Percentiles rank a stretch among this genome's conserved stretches.
Conservation (phyloP, 768 basidiomycete genomes). For the Amanita molliuscula region DNA sequence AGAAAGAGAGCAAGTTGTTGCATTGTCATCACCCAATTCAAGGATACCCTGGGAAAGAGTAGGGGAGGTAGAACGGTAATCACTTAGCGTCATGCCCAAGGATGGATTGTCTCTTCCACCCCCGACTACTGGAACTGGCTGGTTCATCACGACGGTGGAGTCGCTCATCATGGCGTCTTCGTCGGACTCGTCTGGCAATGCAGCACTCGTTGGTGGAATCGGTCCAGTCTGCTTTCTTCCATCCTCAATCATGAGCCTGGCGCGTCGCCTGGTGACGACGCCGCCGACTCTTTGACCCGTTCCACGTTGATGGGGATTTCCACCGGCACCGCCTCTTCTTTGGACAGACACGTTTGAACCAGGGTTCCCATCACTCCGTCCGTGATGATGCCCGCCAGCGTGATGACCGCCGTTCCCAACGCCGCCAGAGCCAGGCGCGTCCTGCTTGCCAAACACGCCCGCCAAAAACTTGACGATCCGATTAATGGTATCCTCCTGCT, state of each 20-base stretch:
- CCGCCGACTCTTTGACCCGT: slow-evolving; percentile 8
- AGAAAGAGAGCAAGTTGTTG: not conserved
- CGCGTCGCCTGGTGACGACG: slow-evolving; percentile 38
- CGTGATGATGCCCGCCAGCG: slow-evolving; percentile 12
- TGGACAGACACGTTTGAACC: slow-evolving; percentile 7
- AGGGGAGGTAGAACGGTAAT: not conserved
- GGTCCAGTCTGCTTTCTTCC: slow-evolving; percentile 11
- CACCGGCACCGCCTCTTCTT: not conserved
- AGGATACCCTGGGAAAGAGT: not conserved
- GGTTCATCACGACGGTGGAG: not conserved
- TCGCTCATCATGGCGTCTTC: not conserved
- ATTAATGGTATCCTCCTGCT: slow-evolving; percentile 94
- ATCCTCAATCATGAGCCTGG: slow-evolving; percentile 63
- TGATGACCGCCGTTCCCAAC: slow-evolving; percentile 19
- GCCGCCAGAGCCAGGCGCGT: slow-evolving; percentile 21
- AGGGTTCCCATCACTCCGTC: slow-evolving; percentile 18
- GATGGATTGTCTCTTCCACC: not conserved
- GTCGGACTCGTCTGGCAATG: not conserved
- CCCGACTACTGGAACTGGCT: not conserved
- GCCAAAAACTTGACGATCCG: slow-evolving; percentile 92
- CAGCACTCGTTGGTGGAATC: not conserved
- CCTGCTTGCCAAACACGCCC: slow-evolving; percentile 69
- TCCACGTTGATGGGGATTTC: not conserved
- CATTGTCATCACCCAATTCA: not conserved
- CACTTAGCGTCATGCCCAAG: slow-evolving; percentile 5